phyloP scores from a whole-genome alignment of 306 rosid genomes.

The Trichosanthes cucumerina region DNA sequence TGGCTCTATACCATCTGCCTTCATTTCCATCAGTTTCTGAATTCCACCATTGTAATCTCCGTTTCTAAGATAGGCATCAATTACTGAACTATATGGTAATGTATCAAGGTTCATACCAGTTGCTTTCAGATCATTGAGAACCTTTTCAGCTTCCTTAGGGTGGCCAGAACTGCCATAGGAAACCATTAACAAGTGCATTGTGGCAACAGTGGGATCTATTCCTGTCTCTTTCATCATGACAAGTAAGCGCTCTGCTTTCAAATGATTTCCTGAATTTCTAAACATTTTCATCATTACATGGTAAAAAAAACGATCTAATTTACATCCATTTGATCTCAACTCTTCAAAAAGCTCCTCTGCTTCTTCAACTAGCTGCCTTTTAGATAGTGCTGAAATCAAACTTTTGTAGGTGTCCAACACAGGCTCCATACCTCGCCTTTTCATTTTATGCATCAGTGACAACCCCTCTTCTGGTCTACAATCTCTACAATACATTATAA shows the following conservation, averaged over 20 bases:
- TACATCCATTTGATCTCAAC: slow-evolving; percentile 51
- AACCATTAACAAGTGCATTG: slow-evolving; percentile 93
- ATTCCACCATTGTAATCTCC: slow-evolving; percentile 52
- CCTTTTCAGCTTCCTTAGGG: slow-evolving; percentile 83
- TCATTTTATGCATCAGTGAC: slow-evolving; percentile 74
- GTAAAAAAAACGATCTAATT: slow-evolving; percentile 77
- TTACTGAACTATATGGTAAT: slow-evolving; percentile 78
- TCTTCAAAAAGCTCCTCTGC: slow-evolving; percentile 93
- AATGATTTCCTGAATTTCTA: slow-evolving; percentile 69
- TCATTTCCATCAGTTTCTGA: slow-evolving; percentile 66
- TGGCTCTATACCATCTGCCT: slow-evolving; percentile 50
- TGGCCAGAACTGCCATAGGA: slow-evolving; percentile 84
- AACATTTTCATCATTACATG: slow-evolving; percentile 85
- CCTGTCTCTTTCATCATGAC: slow-evolving; percentile 75
- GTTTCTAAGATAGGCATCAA: slow-evolving; percentile 69
- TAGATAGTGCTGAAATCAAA: slow-evolving; percentile 75
- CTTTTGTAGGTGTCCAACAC: slow-evolving; percentile 80
- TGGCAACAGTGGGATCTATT: slow-evolving; percentile 72
- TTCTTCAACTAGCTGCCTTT: slow-evolving; percentile 48
- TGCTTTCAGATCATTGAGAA: slow-evolving; percentile 61
- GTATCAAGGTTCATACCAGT: slow-evolving; percentile 50
- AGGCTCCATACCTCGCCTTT: slow-evolving; percentile 59
- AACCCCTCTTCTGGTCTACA: slow-evolving; percentile 81
- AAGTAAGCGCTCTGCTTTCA: slow-evolving; percentile 66
- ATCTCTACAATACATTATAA: slow-evolving; percentile 82